A percentile compares a stretch with the other conserved stretches of the same genome.
Evolutionary conservation across 345 rosid genomes (phyloP).

Genomic region (Murraya paniculata): DNA sequence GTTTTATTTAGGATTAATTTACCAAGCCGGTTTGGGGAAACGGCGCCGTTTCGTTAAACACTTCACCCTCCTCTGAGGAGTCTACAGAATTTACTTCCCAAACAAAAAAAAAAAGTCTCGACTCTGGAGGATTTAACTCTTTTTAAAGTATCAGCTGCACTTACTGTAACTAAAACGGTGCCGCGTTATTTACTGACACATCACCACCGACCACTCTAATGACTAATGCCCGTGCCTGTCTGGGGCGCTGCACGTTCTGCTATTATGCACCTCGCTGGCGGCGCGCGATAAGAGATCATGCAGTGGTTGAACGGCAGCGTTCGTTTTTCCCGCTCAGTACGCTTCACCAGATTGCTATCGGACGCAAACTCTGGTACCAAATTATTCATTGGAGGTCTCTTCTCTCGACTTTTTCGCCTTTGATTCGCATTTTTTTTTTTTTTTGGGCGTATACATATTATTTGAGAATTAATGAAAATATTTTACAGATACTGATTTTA

Average conservation of each 20-base stretch:
- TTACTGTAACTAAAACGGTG: too few species aligned
- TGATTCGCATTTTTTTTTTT: background rate
- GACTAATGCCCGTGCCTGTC: background rate
- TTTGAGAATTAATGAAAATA: background rate
- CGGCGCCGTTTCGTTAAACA: too few species aligned
- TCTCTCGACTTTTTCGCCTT: background rate
- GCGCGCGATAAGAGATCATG: slow-evolving; percentile 14
- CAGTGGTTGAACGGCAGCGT: slow-evolving; percentile 3
- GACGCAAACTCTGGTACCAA: slow-evolving; percentile 32
- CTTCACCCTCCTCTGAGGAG: too few species aligned
- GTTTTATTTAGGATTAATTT: background rate
- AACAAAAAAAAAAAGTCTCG: too few species aligned
- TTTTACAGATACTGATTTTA: background rate
- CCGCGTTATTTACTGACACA: too few species aligned
- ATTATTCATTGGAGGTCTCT: slow-evolving; percentile 61
- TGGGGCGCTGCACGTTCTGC: background rate
- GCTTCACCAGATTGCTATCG: slow-evolving; percentile 10
- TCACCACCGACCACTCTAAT: too few species aligned
- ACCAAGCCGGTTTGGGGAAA: background rate
- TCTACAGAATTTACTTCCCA: too few species aligned
- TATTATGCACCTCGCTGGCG: background rate
- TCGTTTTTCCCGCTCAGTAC: background rate
- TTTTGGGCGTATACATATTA: too few species aligned
- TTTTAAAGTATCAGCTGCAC: too few species aligned
- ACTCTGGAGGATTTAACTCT: too few species aligned